Evolutionary conservation across 345 rosid genomes (phyloP).

Genomic region (Brassica napus): Da-Ae NC_063434.1:27337001-27337500

Average conservation of each 20-base stretch:
- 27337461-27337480: constrained; percentile 10
- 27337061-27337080: constrained; percentile 81
- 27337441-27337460: constrained; percentile 24
- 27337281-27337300: constrained; percentile 15
- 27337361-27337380: neutral
- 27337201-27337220: constrained; percentile 57
- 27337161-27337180: constrained; percentile 76
- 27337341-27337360: constrained; percentile 7
- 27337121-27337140: constrained; percentile 91
- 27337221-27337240: constrained; percentile 54
- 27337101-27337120: constrained; percentile 82
- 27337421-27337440: constrained; percentile 35
- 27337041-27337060: constrained; percentile 89
- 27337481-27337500: neutral
- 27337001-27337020: constrained; percentile 70
- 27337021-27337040: constrained; percentile 93
- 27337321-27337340: constrained; percentile 20
- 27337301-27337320: constrained; percentile 26
- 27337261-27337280: constrained; percentile 30
- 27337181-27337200: constrained; percentile 74
- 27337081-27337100: constrained; percentile 78
- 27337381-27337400: constrained; percentile 7
- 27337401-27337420: constrained; percentile 24
- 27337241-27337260: constrained; percentile 15
- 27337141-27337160: constrained; percentile 93